Percentiles rank a stretch among this genome's conserved stretches.
These are phyloP conservation scores for Talaromyces sp. DNA, from an alignment of 2,329 filamentous ascomycete species.

Conservation along the genomic window DNA sequence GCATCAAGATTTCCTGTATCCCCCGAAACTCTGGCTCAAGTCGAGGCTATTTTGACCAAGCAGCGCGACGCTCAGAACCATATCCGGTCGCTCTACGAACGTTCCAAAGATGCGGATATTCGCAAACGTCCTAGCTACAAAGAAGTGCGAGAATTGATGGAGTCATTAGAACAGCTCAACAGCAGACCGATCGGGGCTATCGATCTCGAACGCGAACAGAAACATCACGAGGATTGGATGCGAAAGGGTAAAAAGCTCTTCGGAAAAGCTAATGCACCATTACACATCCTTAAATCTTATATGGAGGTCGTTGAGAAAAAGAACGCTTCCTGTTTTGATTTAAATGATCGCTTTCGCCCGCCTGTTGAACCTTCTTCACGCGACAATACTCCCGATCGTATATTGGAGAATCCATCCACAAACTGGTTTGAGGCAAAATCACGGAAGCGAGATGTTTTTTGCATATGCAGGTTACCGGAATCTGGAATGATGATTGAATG, in stretches of 20 bases:
- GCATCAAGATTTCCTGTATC: conserved; percentile 77
- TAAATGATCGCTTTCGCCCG: conserved; percentile 79
- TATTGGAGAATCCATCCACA: conserved; percentile 45
- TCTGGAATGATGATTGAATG: conserved; percentile 99
- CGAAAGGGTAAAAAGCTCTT: conserved; percentile 95
- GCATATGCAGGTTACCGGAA: conserved; percentile 88
- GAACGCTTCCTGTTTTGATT: conserved; percentile 88
- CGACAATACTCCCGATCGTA: conserved; percentile 64
- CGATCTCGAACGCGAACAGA: conserved; percentile 90
- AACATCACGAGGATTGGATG: conserved; percentile 99
- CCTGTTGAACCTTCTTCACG: conserved; percentile 90
- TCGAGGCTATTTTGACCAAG: conserved; percentile 92
- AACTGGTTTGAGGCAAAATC: conserved; percentile 50
- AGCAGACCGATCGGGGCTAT: conserved; percentile 88
- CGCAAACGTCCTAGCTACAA: conserved; percentile 78
- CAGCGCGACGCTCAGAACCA: conserved; percentile 90
- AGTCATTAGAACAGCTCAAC: conserved; percentile 80
- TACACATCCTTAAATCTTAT: conserved; percentile 92
- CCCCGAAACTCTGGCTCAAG: conserved; percentile 70
- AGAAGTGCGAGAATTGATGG: conserved; percentile 87
- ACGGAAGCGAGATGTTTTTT: conserved; percentile 77
- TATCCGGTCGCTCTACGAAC: conserved; percentile 76
- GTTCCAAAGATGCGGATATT: conserved; percentile 71
- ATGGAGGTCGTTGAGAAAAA: conserved; percentile 90
- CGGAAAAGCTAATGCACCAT: conserved; percentile 92